phyloP scores from a whole-genome alignment of 805 yeast genomes.

The Cyberlindnera mycetangii region DNA sequence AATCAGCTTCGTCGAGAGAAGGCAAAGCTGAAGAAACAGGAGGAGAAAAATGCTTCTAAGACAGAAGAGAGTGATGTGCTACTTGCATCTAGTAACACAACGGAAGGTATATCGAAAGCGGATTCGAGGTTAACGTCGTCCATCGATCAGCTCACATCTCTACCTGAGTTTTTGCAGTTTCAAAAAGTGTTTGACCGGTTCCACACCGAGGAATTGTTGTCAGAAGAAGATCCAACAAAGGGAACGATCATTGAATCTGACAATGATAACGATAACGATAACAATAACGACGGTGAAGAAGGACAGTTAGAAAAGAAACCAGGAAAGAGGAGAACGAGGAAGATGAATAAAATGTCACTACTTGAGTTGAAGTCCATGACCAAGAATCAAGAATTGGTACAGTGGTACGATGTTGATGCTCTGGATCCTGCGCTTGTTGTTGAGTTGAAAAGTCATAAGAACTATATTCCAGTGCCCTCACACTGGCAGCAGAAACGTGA shows the following conservation, averaged over 20 bases:
- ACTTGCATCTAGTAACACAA: neutral
- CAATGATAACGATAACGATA: constrained; percentile 15
- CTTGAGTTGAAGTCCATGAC: constrained; percentile 63
- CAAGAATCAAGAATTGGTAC: constrained; percentile 67
- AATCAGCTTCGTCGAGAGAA: constrained; percentile 35
- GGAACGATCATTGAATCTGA: constrained; percentile 34
- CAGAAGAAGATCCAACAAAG: constrained; percentile 19
- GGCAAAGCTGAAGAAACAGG: constrained; percentile 18
- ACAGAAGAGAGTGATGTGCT: neutral
- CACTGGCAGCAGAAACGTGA: constrained; percentile 86
- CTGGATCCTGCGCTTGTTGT: constrained; percentile 69
- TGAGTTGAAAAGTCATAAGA: constrained; percentile 59
- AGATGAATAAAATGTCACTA: constrained; percentile 56
- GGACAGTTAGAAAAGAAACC: constrained; percentile 26
- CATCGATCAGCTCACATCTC: constrained; percentile 25
- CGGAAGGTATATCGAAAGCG: neutral
- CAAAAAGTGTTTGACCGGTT: constrained; percentile 35
- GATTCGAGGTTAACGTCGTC: neutral
- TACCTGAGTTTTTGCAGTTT: constrained; percentile 34
- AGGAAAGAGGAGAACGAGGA: constrained; percentile 51
- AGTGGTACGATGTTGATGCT: constrained; percentile 87
- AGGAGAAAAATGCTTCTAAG: neutral
- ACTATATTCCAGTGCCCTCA: constrained; percentile 71
- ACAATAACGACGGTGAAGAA: constrained; percentile 10
- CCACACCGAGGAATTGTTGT: constrained; percentile 22